phyloP scores from a whole-genome alignment of 768 basidiomycete species.

The Leccinum obscurum region DNA sequence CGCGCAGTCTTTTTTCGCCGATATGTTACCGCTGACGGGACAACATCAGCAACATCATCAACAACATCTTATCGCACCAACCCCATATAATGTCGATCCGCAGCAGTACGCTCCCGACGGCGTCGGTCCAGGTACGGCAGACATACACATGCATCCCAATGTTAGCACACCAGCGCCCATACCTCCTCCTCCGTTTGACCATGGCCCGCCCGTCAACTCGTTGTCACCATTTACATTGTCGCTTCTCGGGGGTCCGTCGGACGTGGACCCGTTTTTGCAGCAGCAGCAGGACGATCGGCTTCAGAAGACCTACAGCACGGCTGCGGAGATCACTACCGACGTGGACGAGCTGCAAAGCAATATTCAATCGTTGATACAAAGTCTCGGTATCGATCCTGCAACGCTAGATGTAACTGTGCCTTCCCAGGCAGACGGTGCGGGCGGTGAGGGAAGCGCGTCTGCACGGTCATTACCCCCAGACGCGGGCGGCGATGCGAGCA shows the following conservation, averaged over 20 bases:
- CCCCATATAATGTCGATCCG: conserved; percentile 25
- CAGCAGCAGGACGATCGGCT: conserved; percentile 44
- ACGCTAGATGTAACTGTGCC: conserved; percentile 17
- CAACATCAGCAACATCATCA: conserved; percentile 21
- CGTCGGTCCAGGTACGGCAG: not conserved
- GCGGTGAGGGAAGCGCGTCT: conserved; percentile 9
- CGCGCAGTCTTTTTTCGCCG: conserved; percentile 25
- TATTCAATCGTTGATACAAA: conserved; percentile 71
- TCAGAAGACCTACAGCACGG: conserved; percentile 56
- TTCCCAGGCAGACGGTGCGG: conserved; percentile 10
- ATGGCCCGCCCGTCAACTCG: conserved; percentile 21
- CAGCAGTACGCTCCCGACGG: conserved; percentile 9
- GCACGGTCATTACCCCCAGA: not conserved
- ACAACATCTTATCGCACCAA: conserved; percentile 30
- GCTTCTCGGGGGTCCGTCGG: conserved; percentile 25
- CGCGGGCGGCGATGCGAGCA: conserved; percentile 14
- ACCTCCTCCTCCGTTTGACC: conserved; percentile 24
- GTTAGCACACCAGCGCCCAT: conserved; percentile 11
- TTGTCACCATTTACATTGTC: conserved; percentile 27
- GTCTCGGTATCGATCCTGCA: conserved; percentile 62
- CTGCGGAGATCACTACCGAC: conserved; percentile 68
- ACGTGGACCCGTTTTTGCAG: conserved; percentile 33
- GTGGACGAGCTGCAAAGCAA: conserved; percentile 68
- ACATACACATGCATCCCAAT: conserved; percentile 5
- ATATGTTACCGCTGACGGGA: conserved; percentile 20